A percentile compares a stretch with the other conserved stretches of the same genome.
These are phyloP conservation scores for Priceomyces carsonii DNA, from an alignment of 805 yeast genomes.

Conservation along the genomic window DNA sequence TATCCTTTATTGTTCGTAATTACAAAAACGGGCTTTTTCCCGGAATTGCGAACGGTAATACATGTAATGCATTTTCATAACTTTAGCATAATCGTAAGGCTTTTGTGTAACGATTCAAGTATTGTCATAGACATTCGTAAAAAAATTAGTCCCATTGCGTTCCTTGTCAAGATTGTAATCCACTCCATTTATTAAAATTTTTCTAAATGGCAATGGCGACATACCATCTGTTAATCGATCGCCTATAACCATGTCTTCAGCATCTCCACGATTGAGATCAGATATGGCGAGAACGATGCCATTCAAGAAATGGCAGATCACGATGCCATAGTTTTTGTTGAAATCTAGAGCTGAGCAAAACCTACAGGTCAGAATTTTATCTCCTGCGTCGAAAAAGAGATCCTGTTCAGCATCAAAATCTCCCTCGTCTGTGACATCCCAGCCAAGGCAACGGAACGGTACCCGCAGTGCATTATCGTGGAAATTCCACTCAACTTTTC, in stretches of 20 bases:
- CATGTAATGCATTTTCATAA: too few species aligned
- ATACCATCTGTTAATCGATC: conserved; percentile 37
- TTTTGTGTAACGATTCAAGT: too few species aligned
- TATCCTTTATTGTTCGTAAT: too few species aligned
- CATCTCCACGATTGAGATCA: conserved; percentile 41
- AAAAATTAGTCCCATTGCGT: conserved; percentile 40
- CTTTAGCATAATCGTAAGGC: too few species aligned
- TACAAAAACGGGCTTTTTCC: too few species aligned
- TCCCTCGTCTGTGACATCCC: conserved; percentile 33
- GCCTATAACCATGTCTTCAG: conserved; percentile 34
- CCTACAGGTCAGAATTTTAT: conserved; percentile 12
- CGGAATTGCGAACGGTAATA: too few species aligned
- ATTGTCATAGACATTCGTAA: conserved; percentile 25
- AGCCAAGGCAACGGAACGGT: conserved; percentile 36
- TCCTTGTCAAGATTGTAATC: conserved; percentile 36
- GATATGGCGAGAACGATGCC: conserved; percentile 31
- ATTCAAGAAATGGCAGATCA: conserved; percentile 36
- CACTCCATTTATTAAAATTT: conserved; percentile 32
- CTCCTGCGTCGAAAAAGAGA: conserved; percentile 19
- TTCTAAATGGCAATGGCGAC: conserved; percentile 10
- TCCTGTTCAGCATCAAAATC: conserved; percentile 35
- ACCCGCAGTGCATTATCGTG: conserved; percentile 25
- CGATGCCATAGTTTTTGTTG: conserved; percentile 15
- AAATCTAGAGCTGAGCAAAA: conserved; percentile 10
- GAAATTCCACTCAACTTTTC: conserved; percentile 31